These are phyloP conservation scores for Prunus davidiana DNA, from an alignment of 306 rosid genomes.

Conservation along the genomic window DNA sequence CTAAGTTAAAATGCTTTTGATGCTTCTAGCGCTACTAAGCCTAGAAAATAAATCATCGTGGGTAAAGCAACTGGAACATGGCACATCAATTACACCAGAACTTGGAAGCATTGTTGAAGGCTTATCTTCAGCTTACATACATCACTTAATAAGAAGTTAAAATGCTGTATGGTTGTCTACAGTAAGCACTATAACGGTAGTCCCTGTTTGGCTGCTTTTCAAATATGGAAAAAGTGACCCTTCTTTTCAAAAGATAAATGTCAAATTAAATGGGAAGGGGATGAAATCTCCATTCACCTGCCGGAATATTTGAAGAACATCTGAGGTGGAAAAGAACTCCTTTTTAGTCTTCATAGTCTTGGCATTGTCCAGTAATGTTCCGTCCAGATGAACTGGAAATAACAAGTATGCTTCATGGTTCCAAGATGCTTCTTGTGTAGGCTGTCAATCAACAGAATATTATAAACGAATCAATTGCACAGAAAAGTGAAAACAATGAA, in stretches of 20 bases:
- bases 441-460: slow-evolving; percentile 42
- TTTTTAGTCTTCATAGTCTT: slow-evolving; percentile 74
- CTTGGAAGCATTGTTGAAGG: neutral
- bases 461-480: slow-evolving; percentile 4
- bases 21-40: neutral
- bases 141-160: neutral
- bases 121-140: neutral
- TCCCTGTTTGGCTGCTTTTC: neutral
- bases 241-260: neutral
- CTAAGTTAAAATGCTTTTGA: slow-evolving; percentile 26
- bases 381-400: slow-evolving; percentile 98
- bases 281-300: slow-evolving; percentile 54
- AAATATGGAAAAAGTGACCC: neutral
- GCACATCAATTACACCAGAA: neutral
- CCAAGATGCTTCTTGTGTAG: slow-evolving; percentile 85
- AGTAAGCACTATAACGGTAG: neutral
- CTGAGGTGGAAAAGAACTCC: slow-evolving; percentile 78
- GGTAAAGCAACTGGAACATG: neutral
- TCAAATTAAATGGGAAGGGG: slow-evolving; percentile 2
- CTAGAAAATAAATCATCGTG: neutral
- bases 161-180: neutral
- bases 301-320: slow-evolving; percentile 84
- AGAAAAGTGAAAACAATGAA: neutral
- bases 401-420: slow-evolving; percentile 89
- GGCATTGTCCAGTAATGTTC: slow-evolving; percentile 90